Base-by-base conservation (phyloP, 495 filamentous ascomycete species). In the Trichoderma virens region DNA sequence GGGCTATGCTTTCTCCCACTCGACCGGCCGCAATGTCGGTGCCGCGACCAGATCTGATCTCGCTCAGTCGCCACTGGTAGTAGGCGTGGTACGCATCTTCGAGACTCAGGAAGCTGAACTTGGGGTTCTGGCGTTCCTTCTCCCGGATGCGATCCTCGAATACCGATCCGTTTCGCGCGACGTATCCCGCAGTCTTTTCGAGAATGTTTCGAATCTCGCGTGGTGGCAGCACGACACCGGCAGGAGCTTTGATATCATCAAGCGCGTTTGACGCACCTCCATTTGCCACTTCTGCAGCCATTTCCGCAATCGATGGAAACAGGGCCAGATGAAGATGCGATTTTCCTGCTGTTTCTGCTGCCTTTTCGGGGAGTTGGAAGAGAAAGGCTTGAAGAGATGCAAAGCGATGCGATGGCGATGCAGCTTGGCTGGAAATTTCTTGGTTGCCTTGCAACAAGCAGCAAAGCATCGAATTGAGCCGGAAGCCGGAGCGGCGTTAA, bases 111-210 rank as follows among this genome's bases (percentile, higher is more conserved):
- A 98, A 98, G 61, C 89, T 91, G 76, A 98, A 94, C 71, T 95
- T 96, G 5, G 91, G 86, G 72, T 95, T 95, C 64, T 85, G 84
- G 67, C 85, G 85, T 70, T 95, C 88, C 75, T 93, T 94, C 61
- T 95, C 87, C 65, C 90, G 88, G 47, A 98, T 87, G 66, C 90
- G 88, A 67, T 95, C 87, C 84, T 94, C 93, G 73, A 98, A 96
- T 31, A 88, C 83, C 23, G 83, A 66, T 25, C 92, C 92, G 73
- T 96, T 88, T 75, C 89, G 87, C 70, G 87, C 88, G 47, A 97
- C 92, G 72, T 93, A 97, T 23, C 92, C 92, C 35, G 93, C 93
- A n/a, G 93, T 96, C 77, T 96, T 97, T 74, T 97, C 93, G 69
- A 97, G 86, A 67, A 93, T 78, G 65, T 78, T 79, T 35, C 75